Evolutionary conservation across 176 grass and related monocot genomes (phyloP).

Genomic region (Oryza brachyantha): DNA sequence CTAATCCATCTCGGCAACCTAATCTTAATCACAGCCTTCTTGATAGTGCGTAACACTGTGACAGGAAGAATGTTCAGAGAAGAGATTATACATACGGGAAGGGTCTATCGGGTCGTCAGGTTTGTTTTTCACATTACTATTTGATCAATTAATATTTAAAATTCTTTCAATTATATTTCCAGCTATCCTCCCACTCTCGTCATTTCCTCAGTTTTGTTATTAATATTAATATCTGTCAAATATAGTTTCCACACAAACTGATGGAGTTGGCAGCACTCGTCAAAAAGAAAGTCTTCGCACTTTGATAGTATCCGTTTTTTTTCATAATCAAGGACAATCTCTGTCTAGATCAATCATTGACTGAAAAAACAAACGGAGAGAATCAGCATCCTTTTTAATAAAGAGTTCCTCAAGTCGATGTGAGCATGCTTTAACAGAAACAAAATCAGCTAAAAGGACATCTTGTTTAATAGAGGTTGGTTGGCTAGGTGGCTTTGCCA

Average conservation of each 20-base stretch:
- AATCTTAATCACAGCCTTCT: too few species aligned
- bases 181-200: too few species aligned
- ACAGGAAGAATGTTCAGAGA: not conserved
- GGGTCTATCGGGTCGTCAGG: not conserved
- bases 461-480: not conserved
- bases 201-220: too few species aligned
- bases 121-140: too few species aligned
- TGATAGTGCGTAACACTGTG: not conserved
- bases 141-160: too few species aligned
- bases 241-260: not conserved
- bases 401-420: not conserved
- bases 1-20: too few species aligned
- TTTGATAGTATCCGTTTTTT: not conserved
- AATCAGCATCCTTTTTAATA: too few species aligned
- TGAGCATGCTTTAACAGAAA: not conserved
- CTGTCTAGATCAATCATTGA: slow-evolving; percentile 5
- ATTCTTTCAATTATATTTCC: too few species aligned
- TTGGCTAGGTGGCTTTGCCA: not conserved
- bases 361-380: not conserved
- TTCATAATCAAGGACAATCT: not conserved
- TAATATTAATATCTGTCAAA: too few species aligned
- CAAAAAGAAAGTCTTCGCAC: not conserved
- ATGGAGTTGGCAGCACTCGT: not conserved
- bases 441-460: not conserved
- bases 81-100: not conserved